Conservation (phyloP, 345 rosid genomes). For the Erucastrum elatum region DNA sequence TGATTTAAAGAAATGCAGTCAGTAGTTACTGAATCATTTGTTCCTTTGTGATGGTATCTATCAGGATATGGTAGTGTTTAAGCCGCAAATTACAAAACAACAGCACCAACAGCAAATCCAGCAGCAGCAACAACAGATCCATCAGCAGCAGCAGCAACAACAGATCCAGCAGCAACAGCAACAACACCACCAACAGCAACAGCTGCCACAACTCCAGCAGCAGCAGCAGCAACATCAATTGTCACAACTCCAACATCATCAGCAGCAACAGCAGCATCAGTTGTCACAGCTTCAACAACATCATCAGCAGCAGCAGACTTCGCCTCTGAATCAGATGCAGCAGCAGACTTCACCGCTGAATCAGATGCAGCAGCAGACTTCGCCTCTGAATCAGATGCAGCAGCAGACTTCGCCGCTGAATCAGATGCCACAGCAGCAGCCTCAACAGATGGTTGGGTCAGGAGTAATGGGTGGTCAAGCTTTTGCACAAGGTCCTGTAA, state of each 20-base stretch:
- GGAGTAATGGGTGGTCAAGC: slow-evolving; percentile 71
- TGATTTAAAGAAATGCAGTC: neutral
- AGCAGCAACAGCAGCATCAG: slow-evolving; percentile 41
- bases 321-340: slow-evolving; percentile 40
- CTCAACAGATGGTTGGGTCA: slow-evolving; percentile 73
- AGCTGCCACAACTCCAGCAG: slow-evolving; percentile 46
- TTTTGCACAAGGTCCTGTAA: slow-evolving; percentile 73
- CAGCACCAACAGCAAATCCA: slow-evolving; percentile 37
- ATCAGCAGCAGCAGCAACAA: slow-evolving; percentile 42
- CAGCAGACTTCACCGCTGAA: slow-evolving; percentile 42
- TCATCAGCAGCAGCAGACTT: slow-evolving; percentile 42
- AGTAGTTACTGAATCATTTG: neutral
- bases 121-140: slow-evolving; percentile 32
- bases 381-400: slow-evolving; percentile 45
- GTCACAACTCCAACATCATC: slow-evolving; percentile 46
- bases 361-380: slow-evolving; percentile 45
- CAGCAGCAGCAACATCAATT: slow-evolving; percentile 48
- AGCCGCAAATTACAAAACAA: slow-evolving; percentile 72
- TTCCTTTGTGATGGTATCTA: slow-evolving; percentile 10
- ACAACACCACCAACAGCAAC: slow-evolving; percentile 42
- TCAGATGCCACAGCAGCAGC: slow-evolving; percentile 43
- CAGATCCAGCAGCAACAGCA: slow-evolving; percentile 37
- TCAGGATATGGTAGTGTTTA: slow-evolving; percentile 97
- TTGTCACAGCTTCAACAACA: slow-evolving; percentile 45
- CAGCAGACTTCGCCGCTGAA: slow-evolving; percentile 37